phyloP scores from a whole-genome alignment of 371 early-diverging fungal species.

The Enterospora canceri region DNA sequence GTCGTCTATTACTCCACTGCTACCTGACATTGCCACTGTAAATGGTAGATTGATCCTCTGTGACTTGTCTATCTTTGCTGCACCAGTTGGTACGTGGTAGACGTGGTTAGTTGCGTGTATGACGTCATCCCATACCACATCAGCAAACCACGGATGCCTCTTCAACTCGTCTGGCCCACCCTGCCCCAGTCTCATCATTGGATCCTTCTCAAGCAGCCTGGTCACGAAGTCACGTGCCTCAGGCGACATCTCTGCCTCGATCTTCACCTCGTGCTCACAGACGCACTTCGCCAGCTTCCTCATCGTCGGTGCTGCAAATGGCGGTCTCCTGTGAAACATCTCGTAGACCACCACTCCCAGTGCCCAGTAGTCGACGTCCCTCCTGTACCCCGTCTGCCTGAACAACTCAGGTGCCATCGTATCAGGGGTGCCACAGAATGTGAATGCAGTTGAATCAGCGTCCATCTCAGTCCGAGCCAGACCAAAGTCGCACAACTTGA shows the following conservation, averaged over 20 bases:
- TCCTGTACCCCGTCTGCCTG: constrained; percentile 76
- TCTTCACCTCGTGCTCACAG: not conserved
- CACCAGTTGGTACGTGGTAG: not conserved
- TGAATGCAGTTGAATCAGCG: constrained; percentile 70
- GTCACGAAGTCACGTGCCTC: constrained; percentile 57
- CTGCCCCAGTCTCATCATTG: constrained; percentile 64
- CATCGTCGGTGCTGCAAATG: constrained; percentile 58
- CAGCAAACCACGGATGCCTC: constrained; percentile 68
- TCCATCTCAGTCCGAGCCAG: constrained; percentile 76
- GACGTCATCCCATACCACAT: constrained; percentile 71
- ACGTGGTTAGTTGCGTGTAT: not conserved
- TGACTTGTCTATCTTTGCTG: not conserved
- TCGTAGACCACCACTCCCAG: constrained; percentile 91
- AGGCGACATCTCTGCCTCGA: constrained; percentile 72
- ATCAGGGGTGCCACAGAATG: constrained; percentile 88
- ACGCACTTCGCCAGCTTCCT: not conserved
- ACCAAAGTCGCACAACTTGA: constrained; percentile 89
- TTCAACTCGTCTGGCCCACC: constrained; percentile 63
- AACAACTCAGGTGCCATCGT: constrained; percentile 86
- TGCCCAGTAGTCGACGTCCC: constrained; percentile 92
- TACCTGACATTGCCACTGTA: too few species aligned
- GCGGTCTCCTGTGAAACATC: constrained; percentile 72
- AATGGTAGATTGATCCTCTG: not conserved
- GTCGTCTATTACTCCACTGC: too few species aligned
- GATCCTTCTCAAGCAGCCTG: constrained; percentile 62